Evolutionary conservation across 257 asterid species (phyloP).

Genomic region (Rubia yunnanensis): DNA sequence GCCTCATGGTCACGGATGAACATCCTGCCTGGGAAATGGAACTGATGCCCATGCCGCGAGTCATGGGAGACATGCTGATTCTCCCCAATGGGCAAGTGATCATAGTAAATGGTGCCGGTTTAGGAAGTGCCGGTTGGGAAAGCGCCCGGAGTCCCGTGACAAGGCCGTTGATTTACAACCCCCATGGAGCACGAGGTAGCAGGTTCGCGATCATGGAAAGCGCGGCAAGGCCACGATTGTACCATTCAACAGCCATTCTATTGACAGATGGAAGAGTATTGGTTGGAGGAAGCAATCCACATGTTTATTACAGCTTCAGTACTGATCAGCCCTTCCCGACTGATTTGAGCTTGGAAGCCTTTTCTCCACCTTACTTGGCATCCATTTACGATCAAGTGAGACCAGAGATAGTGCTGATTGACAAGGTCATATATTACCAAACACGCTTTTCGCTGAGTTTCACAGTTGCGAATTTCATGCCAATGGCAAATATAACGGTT

Average conservation of each 20-base stretch:
- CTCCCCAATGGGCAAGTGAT: slow-evolving; percentile 49
- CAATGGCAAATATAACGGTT: slow-evolving; percentile 21
- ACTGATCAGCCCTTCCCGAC: slow-evolving; percentile 42
- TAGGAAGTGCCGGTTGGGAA: slow-evolving; percentile 64
- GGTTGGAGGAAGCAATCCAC: slow-evolving; percentile 69
- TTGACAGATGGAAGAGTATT: slow-evolving; percentile 46
- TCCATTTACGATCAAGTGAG: slow-evolving; percentile 19
- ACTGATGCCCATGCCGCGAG: slow-evolving; percentile 52
- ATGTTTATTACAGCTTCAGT: slow-evolving; percentile 40
- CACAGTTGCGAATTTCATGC: slow-evolving; percentile 15
- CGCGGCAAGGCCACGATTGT: slow-evolving; percentile 40
- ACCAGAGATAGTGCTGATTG: slow-evolving; percentile 23
- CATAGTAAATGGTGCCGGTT: slow-evolving; percentile 50
- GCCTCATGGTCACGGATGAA: slow-evolving; percentile 26
- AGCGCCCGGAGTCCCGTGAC: slow-evolving; percentile 34
- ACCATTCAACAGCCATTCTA: slow-evolving; percentile 56
- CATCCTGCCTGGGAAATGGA: slow-evolving; percentile 46
- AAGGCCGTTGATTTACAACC: slow-evolving; percentile 42
- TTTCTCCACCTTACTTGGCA: slow-evolving; percentile 49
- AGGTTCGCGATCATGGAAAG: slow-evolving; percentile 33
- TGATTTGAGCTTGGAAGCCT: slow-evolving; percentile 60
- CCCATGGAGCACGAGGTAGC: not conserved
- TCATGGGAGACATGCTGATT: slow-evolving; percentile 64
- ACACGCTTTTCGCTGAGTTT: slow-evolving; percentile 22
- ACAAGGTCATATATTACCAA: slow-evolving; percentile 22